Percentiles rank a stretch among this genome's conserved stretches.
These are phyloP conservation scores for Penicillium robsamsonii DNA, from an alignment of 495 filamentous ascomycete species.

Conservation along the genomic window DNA sequence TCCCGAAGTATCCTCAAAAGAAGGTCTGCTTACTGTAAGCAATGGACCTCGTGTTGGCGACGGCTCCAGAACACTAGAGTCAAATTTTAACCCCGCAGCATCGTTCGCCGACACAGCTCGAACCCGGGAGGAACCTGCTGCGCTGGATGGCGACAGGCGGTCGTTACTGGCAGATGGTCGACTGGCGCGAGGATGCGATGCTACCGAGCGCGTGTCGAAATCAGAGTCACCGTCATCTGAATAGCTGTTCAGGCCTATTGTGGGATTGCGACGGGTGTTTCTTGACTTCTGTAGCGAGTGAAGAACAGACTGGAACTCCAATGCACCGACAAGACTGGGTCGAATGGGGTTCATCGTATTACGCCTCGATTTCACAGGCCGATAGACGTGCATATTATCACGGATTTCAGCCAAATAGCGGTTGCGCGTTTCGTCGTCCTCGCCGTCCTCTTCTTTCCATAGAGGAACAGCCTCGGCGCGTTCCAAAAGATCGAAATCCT, in stretches of 20 bases:
- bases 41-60: slow-evolving; percentile 19
- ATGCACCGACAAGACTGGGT: slow-evolving; percentile 85
- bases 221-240: slow-evolving; percentile 61
- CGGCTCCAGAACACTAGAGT: slow-evolving; percentile 32
- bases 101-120: slow-evolving; percentile 71
- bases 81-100: slow-evolving; percentile 44
- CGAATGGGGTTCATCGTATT: slow-evolving; percentile 81
- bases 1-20: slow-evolving; percentile 17
- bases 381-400: slow-evolving; percentile 86
- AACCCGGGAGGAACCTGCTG: slow-evolving; percentile 34
- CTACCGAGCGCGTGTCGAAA: slow-evolving; percentile 49
- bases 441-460: slow-evolving; percentile 52
- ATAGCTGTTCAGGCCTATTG: slow-evolving; percentile 67
- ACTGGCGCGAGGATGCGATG: slow-evolving; percentile 42
- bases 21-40: slow-evolving; percentile 39
- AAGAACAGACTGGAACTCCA: slow-evolving; percentile 91
- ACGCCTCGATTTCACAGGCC: slow-evolving; percentile 62
- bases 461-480: slow-evolving; percentile 45
- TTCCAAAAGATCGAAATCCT: slow-evolving; percentile 76
- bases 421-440: slow-evolving; percentile 69
- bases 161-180: slow-evolving; percentile 24
- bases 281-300: slow-evolving; percentile 75
- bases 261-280: slow-evolving; percentile 61
- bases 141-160: slow-evolving; percentile 34
- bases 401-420: slow-evolving; percentile 78